Base-by-base conservation (phyloP, 345 rosid species). In the Brassica rapa region DNA sequence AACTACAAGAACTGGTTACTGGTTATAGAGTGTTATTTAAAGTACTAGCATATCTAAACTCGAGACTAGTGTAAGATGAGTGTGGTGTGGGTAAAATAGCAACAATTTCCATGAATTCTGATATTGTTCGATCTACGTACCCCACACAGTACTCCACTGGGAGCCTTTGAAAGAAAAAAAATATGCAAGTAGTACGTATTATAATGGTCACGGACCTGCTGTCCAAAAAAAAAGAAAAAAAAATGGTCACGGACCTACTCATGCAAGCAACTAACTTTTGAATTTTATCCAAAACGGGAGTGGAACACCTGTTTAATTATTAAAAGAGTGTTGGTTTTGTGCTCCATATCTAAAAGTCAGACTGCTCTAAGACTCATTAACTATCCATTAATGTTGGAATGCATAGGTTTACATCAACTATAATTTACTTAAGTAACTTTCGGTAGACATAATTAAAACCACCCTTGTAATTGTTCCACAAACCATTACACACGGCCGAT, bases 391-490 rank as follows among this genome's bases (percentile, higher is more conserved):
- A 3, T 35, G n/a, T 24, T 55, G 35, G 7, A 53, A 33, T 33
- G 53, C 24, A 23, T 53, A 53, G 5, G 37, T 25, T 75, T 66
- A 56, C 43, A 66, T 37, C 27, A 69, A 21, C 19, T 10, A 8
- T 53, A 70, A 4, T 70, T 33, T 67, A 78, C 43, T 66, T 62
- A n/a, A 62, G 41, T 51, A 73, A 62, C 56, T 79, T 68, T 37
- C 3, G 25, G 51, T 67, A 68, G 6, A 73, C 70, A 62, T 79
- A 73, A 51, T 5, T 25, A 9, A 73, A 73, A 51, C 78, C 74
- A 3, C 1, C 35, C 41, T 49, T 79, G 19, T 25, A 79, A 24
- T 79, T 73, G 55, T 19, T 62, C 75, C 78, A 79, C 49, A 69
- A 19, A 8, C 41, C 41, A 35, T 10, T 35, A 35, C 8, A 35